Base-by-base conservation (phyloP, 129 eudicot genomes). In the Chrysanthemum makinoi region DNA sequence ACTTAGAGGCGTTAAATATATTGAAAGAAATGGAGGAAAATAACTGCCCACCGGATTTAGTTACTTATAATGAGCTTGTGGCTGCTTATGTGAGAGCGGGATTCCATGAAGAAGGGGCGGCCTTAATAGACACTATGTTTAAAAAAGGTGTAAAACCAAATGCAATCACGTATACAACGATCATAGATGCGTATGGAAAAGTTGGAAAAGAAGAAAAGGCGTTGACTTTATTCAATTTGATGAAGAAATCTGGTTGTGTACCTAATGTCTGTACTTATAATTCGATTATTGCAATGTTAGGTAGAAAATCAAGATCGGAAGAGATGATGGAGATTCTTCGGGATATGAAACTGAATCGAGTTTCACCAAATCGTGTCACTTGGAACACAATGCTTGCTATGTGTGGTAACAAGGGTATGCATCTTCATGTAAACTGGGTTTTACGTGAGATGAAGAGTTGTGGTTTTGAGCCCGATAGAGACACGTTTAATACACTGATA, bases 41-140 rank as follows among this genome's bases (percentile, higher is more conserved):
- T 30, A 77, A 83, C 22, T 90, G 96, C 78, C 85, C 88, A 0
- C 86, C 90, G 22, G 97, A 95, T 68, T 79, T 85, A 14, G 89
- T 95, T 18, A 90, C 99, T 62, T 95, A 95, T 69, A 95, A 95
- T 56, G 97, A 90, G 79, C 99, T 95, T 74, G 96, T 95, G 78
- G 88, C 89, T 28, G 94, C 97, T 1, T 89, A 88, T 80, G 97
- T 84, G 54, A 85, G 97, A 80, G 97, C 97, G 3, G 99, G 99
- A 7, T 95, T 90, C 62, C 80, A 62, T 70, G 99, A 95, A 69
- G 89, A 95, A 84, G 99, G 97, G 70, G 94, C 88, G 6, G 84
- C 88, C 5, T 68, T 95, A 15, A 86, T 95, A 39, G 88, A 66
- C 54, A 86, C 90, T 11, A 95, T 95, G 99, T 80, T 77, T 11